Conservation (phyloP, 352 stramenopile genomes). For the Phytopythium montanum region DNA sequence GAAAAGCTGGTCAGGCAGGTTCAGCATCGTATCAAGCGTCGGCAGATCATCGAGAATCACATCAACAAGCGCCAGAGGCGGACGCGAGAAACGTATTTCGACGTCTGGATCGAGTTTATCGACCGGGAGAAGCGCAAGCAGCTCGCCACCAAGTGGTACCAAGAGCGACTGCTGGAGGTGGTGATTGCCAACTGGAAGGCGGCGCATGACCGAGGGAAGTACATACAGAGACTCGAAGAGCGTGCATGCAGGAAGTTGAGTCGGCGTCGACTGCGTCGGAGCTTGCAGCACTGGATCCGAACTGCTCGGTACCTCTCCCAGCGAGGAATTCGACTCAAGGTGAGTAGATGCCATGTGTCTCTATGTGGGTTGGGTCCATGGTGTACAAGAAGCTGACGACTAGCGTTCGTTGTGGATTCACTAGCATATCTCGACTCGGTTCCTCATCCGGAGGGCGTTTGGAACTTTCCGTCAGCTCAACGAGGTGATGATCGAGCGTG, state of each 20-base stretch:
- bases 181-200: not conserved
- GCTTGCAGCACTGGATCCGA: not conserved
- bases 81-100: not conserved
- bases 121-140: not conserved
- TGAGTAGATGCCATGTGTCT: not conserved
- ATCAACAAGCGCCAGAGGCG: not conserved
- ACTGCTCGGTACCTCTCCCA: not conserved
- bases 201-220: not conserved
- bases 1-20: not conserved
- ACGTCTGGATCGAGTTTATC: constrained; percentile 3
- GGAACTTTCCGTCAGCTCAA: not conserved
- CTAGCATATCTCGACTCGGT: not conserved
- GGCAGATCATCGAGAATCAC: not conserved
- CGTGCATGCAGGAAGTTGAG: not conserved
- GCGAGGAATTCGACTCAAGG: not conserved
- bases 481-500: not conserved
- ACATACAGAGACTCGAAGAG: not conserved
- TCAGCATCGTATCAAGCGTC: not conserved
- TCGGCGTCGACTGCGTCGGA: not conserved
- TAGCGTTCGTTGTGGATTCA: not conserved
- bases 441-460: not conserved
- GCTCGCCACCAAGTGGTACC: not conserved
- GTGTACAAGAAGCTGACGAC: not conserved
- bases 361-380: not conserved
- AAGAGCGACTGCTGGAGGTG: not conserved